These are phyloP conservation scores for Neoboletus brunneissimus DNA, from an alignment of 768 basidiomycete species.

Conservation along the genomic window DNA sequence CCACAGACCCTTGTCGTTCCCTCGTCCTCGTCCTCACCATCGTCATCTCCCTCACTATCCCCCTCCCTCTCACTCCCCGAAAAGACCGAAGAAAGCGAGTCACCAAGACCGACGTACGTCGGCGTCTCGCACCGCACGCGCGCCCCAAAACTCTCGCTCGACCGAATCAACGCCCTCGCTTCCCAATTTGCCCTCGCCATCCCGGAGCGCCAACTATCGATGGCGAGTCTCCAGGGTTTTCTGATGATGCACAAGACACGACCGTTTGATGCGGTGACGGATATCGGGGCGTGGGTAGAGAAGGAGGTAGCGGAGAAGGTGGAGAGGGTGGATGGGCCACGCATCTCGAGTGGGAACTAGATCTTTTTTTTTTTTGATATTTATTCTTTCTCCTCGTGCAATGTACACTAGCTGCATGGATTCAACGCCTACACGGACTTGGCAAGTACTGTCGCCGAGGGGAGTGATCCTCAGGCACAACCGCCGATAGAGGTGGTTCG, in stretches of 20 bases:
- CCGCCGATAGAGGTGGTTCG: no score
- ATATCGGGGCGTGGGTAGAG: conserved; percentile 48
- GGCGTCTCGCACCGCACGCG: conserved; percentile 33
- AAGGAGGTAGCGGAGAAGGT: conserved; percentile 32
- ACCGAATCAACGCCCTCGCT: conserved; percentile 47
- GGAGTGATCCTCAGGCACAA: not conserved
- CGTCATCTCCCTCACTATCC: not conserved
- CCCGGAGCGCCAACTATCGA: conserved; percentile 42
- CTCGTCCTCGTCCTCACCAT: not conserved
- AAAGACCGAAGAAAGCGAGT: conserved; percentile 10
- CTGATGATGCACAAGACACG: conserved; percentile 66
- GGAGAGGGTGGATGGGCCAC: not conserved
- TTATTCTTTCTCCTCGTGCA: not conserved
- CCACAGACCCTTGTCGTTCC: not conserved
- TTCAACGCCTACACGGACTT: not conserved
- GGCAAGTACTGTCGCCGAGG: not conserved
- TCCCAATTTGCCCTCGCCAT: conserved; percentile 52
- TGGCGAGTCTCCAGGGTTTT: conserved; percentile 52
- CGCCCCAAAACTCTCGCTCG: conserved; percentile 40
- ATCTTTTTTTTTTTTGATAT: not conserved
- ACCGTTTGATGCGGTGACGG: conserved; percentile 53
- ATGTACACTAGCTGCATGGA: conserved; percentile 2
- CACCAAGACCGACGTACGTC: conserved; percentile 1
- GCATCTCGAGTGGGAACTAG: no score
- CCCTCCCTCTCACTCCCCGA: conserved; percentile 6